Conservation (phyloP, 192 early-diverging fungal species). For the Haplosporangium gracile region DNA sequence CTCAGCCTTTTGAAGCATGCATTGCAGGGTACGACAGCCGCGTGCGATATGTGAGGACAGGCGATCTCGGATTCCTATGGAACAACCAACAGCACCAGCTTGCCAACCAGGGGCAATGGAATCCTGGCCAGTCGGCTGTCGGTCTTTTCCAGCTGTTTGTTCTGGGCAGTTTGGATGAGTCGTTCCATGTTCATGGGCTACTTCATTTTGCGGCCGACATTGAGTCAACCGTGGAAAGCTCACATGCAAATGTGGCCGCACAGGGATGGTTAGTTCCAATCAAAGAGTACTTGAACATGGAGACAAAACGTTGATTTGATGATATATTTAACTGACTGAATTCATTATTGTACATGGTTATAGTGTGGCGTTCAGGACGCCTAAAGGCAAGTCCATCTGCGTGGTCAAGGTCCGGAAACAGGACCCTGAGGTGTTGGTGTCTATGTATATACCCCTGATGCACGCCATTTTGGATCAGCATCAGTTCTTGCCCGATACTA, state of each 20-base stretch:
- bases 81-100: slow-evolving; percentile 64
- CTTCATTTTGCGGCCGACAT: slow-evolving; percentile 81
- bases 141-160: slow-evolving; percentile 74
- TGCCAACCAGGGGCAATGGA: slow-evolving; percentile 6
- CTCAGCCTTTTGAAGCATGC: slow-evolving; percentile 55
- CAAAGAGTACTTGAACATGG: neutral
- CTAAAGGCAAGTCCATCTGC: slow-evolving; percentile 24
- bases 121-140: neutral
- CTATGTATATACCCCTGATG: slow-evolving; percentile 54
- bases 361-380: slow-evolving; percentile 40
- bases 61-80: slow-evolving; percentile 87
- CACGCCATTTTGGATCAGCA: slow-evolving; percentile 47
- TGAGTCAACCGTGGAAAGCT: slow-evolving; percentile 79
- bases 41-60: slow-evolving; percentile 80
- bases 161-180: slow-evolving; percentile 76
- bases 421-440: slow-evolving; percentile 42
- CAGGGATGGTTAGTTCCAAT: slow-evolving; percentile 42
- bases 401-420: slow-evolving; percentile 44
- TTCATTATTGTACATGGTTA: neutral
- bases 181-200: slow-evolving; percentile 75
- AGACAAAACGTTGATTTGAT: neutral
- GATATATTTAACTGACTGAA: neutral
- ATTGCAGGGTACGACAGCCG: slow-evolving; percentile 71
- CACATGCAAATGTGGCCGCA: slow-evolving; percentile 46
- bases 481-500: slow-evolving; percentile 45